These are phyloP conservation scores for Capronia coronata DNA, from an alignment of 2,329 filamentous ascomycete genomes.

Conservation along the genomic window DNA sequence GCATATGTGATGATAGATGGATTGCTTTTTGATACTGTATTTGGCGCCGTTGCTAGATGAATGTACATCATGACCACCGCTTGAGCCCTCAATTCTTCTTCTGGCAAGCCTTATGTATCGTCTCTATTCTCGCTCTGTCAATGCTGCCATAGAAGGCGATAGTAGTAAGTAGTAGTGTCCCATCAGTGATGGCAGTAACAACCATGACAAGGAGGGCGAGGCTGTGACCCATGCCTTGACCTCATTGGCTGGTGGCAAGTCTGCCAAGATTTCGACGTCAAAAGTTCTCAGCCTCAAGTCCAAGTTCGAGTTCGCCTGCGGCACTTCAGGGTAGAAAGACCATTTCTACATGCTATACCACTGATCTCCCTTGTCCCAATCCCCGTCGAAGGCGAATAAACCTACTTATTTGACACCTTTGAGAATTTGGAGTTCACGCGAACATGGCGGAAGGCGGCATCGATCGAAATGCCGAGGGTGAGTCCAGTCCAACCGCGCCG, in stretches of 20 bases:
- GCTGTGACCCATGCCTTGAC: neutral
- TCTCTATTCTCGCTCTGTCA: neutral
- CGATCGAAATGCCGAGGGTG: slow-evolving; percentile 77
- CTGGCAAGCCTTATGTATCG: slow-evolving; percentile 1
- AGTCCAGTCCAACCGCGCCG: neutral
- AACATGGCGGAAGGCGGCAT: slow-evolving; percentile 83
- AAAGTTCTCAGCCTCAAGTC: neutral
- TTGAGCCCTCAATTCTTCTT: neutral
- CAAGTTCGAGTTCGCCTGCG: slow-evolving; percentile 3
- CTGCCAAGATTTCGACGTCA: neutral
- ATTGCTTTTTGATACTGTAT: slow-evolving; percentile 1
- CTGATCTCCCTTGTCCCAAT: neutral
- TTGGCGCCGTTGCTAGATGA: neutral
- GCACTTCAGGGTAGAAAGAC: slow-evolving; percentile 2
- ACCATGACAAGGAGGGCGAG: no score
- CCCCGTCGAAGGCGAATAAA: no score
- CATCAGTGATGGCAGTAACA: no score
- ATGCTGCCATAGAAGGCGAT: no score
- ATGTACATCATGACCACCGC: neutral
- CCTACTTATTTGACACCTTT: no score
- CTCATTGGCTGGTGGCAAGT: neutral
- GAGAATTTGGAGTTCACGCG: slow-evolving; percentile 18
- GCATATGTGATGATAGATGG: slow-evolving; percentile 45
- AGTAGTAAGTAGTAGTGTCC: no score
- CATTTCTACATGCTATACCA: neutral